Evolutionary conservation across 164 flowering plant species (phyloP).

Genomic region (grape (Vitis vinifera)): DNA sequence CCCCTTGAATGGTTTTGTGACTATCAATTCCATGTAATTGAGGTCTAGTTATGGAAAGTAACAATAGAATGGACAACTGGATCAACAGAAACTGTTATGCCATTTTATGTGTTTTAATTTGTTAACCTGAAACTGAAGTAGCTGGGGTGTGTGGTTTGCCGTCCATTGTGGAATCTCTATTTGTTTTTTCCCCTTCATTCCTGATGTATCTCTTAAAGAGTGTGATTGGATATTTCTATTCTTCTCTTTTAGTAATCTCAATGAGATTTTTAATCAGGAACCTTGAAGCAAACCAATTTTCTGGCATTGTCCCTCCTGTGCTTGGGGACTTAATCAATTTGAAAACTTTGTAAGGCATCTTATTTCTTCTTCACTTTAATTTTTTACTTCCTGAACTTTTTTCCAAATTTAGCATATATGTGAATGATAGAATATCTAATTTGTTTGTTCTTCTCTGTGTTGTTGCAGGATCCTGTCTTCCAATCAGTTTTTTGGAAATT

Average conservation of each 20-base stretch:
- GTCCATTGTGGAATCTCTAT: neutral
- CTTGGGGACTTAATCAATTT: constrained; percentile 41
- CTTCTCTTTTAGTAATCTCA: neutral
- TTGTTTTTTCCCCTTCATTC: neutral
- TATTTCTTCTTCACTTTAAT: neutral
- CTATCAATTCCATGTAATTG: neutral
- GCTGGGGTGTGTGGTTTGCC: neutral
- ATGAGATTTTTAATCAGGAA: constrained; percentile 18
- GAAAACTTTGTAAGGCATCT: constrained; percentile 28
- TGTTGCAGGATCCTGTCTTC: constrained; percentile 39
- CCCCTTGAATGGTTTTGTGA: neutral
- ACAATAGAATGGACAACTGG: neutral
- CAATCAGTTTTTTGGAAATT: constrained; percentile 46
- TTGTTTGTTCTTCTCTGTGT: neutral
- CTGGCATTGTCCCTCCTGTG: constrained; percentile 37
- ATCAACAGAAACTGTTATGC: neutral
- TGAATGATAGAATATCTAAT: no score
- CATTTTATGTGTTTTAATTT: neutral
- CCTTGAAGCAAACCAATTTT: constrained; percentile 43
- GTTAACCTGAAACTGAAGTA: no score
- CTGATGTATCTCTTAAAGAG: neutral
- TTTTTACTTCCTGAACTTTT: neutral
- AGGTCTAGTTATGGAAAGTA: neutral
- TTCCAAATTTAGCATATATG: neutral
- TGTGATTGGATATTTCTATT: neutral